A percentile compares a stretch with the other conserved stretches of the same genome.
phyloP scores from a whole-genome alignment of 225 moss, liverwort and hornwort species.

The Straminergon stramineum region DNA sequence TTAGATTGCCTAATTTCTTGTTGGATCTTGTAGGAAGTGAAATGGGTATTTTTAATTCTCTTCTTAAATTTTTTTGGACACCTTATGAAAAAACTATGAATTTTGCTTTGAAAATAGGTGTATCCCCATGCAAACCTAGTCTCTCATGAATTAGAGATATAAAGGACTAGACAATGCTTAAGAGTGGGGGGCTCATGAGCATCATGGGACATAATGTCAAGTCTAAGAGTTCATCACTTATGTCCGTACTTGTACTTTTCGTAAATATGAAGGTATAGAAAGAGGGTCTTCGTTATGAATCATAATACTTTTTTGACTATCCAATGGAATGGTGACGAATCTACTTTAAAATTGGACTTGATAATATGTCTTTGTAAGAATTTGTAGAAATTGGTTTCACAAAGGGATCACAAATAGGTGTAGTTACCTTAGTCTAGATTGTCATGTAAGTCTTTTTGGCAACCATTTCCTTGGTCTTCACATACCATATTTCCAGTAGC shows the following conservation, averaged over 20 bases:
- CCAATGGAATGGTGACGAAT: too few relatives aligned
- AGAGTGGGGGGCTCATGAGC: too few relatives aligned
- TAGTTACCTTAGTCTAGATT: neutral
- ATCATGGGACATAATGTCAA: too few relatives aligned
- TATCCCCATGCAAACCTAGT: fast-evolving
- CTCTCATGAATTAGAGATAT: neutral
- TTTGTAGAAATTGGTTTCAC: neutral
- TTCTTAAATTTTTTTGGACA: neutral
- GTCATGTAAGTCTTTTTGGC: too few relatives aligned
- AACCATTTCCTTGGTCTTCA: fast-evolving
- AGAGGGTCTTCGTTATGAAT: too few relatives aligned
- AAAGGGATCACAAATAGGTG: neutral
- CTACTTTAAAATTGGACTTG: too few relatives aligned
- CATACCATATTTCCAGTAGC: neutral
- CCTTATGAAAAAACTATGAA: neutral
- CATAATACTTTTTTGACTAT: too few relatives aligned
- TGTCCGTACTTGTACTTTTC: too few relatives aligned
- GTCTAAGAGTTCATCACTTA: too few relatives aligned
- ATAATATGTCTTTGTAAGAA: too few relatives aligned
- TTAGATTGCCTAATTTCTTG: neutral
- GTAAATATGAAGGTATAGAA: too few relatives aligned
- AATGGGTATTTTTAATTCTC: fast-evolving
- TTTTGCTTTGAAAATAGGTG: neutral
- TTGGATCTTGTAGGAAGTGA: neutral
- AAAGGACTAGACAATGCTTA: too few relatives aligned